These are phyloP conservation scores for Diplosphaera chodatii DNA, from an alignment of 139 green algal genomes.

Conservation along the genomic window DNA sequence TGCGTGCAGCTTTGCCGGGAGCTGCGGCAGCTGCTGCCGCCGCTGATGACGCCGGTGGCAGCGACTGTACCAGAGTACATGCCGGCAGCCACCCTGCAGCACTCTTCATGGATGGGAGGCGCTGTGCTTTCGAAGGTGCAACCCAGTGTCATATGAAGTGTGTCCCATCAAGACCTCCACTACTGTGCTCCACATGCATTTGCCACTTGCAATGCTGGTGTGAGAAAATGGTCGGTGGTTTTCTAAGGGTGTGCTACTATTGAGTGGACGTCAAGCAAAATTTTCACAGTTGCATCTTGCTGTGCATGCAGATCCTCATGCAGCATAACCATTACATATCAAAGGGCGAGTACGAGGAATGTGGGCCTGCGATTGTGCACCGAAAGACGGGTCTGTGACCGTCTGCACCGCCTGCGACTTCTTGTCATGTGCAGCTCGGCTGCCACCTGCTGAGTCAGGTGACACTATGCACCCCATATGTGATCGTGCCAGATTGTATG, in stretches of 20 bases:
- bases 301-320: conserved; percentile 40
- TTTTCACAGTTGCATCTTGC: no score
- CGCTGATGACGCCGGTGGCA: conserved; percentile 20
- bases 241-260: neutral
- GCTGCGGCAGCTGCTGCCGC: conserved; percentile 20
- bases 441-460: no score
- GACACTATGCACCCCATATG: no score
- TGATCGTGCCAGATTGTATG: no score
- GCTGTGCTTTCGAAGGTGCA: conserved; percentile 74
- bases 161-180: neutral
- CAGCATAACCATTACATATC: conserved; percentile 67
- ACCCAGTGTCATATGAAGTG: no score
- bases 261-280: no score
- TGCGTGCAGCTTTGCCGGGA: no score
- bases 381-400: conserved; percentile 28
- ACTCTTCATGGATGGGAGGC: conserved; percentile 76
- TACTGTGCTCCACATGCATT: neutral
- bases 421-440: no score
- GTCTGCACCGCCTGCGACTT: no score
- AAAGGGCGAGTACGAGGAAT: conserved; percentile 84
- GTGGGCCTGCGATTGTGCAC: conserved; percentile 63
- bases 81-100: conserved; percentile 42
- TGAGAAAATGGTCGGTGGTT: neutral
- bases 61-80: conserved; percentile 63
- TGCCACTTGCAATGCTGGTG: neutral